These are phyloP conservation scores for Ganoderma boninense DNA, from an alignment of 1,284 basidiomycete genomes.

Conservation along the genomic window DNA sequence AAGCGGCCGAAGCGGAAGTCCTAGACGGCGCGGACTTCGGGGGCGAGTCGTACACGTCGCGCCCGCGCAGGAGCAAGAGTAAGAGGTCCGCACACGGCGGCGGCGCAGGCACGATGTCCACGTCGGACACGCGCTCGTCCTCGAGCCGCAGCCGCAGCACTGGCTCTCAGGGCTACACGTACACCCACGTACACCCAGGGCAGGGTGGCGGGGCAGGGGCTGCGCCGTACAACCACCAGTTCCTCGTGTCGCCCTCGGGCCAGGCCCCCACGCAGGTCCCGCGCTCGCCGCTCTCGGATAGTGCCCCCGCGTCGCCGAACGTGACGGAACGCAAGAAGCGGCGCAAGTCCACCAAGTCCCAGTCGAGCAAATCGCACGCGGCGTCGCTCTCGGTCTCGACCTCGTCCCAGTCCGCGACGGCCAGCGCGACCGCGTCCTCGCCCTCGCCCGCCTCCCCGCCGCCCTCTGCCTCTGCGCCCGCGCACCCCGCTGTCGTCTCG, in stretches of 20 bases:
- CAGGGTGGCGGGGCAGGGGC: constrained; percentile 15
- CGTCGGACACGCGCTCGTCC: constrained; percentile 62
- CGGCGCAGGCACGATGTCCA: constrained; percentile 38
- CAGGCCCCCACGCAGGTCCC: constrained; percentile 6
- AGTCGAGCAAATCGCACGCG: constrained; percentile 37
- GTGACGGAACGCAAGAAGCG: constrained; percentile 30
- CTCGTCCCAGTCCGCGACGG: constrained; percentile 29
- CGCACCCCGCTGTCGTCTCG: constrained; percentile 5
- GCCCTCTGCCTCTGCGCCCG: constrained; percentile 24
- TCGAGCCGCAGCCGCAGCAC: constrained; percentile 60
- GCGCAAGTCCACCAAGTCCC: constrained; percentile 26
- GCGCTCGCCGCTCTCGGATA: constrained; percentile 18
- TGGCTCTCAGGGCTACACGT: constrained; percentile 48
- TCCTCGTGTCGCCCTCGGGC: constrained; percentile 39
- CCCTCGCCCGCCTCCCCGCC: constrained; percentile 35
- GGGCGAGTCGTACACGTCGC: constrained; percentile 57
- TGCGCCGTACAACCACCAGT: constrained; percentile 42
- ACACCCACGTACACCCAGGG: constrained; percentile 17
- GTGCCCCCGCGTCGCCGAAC: constrained; percentile 10
- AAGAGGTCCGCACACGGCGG: constrained; percentile 38
- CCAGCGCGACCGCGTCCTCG: constrained; percentile 37
- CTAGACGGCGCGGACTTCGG: constrained; percentile 69
- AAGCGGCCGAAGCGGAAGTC: constrained; percentile 49
- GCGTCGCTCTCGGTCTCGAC: constrained; percentile 29
- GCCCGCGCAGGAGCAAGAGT: constrained; percentile 37